Base-by-base conservation (phyloP, 345 rosid species). In the Bruguiera sexangula region DNA sequence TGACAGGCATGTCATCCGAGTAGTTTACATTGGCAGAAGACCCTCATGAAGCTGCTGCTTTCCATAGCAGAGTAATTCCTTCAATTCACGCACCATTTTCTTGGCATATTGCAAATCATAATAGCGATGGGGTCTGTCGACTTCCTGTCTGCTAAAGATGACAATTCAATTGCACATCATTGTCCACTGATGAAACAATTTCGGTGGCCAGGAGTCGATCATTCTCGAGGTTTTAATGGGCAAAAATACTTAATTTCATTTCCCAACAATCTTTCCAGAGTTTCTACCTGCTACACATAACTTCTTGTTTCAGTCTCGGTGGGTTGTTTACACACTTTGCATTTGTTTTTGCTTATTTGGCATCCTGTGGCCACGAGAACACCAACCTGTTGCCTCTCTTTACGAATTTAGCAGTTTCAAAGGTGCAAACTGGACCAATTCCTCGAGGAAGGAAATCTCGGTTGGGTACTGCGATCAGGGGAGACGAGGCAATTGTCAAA, bases 261-360 rank as follows among this genome's bases (percentile, higher is more conserved):
- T 76, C 75, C 52, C 58, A 71, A 76, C 79, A 61, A 66, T 76
- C 79, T 43, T 79, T 65, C 66, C 74, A 64, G 54, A 54, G 39
- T 55, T 55, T 62, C 63, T 37, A 59, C 46, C 29, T 62, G 52
- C 71, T 32, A 37, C 50, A 58, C n/a, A 31, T 43, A 60, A 36
- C 30, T 19, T 46, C 53, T 19, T 31, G 16, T 13, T 60, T 56
- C 50, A 50, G 15, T 21, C 46, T 7, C 51, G 51, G 64, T 2
- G 24, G 43, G 64, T 39, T 39, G 5, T 30, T 30, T 29, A 62
- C 54, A 26, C 39, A 4, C 37, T 15, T 69, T 24, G 63, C 39
- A 61, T 59, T 39, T 59, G 16, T 6, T 27, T 59, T n/a, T 4
- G 50, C 5, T 43, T 43, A 13, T 43, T 43, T 43, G 11, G 31